Percentiles rank a stretch among this genome's conserved stretches.
phyloP scores from a whole-genome alignment of 345 rosid genomes.

The Diplotaxis tenuifolia region DNA sequence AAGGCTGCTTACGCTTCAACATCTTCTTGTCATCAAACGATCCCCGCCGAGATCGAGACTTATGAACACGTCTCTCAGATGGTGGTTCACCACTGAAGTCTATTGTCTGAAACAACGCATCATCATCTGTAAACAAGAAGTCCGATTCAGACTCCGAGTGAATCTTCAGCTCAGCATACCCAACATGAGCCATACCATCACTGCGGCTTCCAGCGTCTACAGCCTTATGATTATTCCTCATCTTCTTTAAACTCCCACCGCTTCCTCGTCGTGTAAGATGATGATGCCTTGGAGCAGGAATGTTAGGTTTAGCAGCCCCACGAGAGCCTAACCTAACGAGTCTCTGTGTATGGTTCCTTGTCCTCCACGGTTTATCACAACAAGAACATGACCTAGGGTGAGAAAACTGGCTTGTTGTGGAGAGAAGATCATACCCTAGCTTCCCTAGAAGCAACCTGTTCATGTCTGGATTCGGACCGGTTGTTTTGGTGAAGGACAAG shows the following conservation, averaged over 20 bases:
- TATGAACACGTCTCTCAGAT: constrained; percentile 28
- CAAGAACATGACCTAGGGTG: constrained; percentile 52
- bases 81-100: constrained; percentile 35
- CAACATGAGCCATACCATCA: constrained; percentile 50
- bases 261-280: constrained; percentile 34
- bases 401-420: constrained; percentile 37
- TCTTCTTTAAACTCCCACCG: constrained; percentile 41
- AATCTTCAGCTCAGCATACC: constrained; percentile 53
- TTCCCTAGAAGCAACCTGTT: constrained; percentile 48
- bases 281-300: constrained; percentile 33
- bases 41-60: constrained; percentile 21
- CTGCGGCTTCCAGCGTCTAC: constrained; percentile 30
- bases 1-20: constrained; percentile 12
- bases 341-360: constrained; percentile 43
- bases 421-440: constrained; percentile 43
- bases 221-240: constrained; percentile 30
- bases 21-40: constrained; percentile 19
- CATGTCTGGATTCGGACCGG: constrained; percentile 50
- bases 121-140: constrained; percentile 52
- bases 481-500: constrained; percentile 50
- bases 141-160: constrained; percentile 57
- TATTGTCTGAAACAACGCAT: constrained; percentile 23
- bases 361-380: constrained; percentile 54
- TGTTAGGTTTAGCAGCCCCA: constrained; percentile 35
- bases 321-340: constrained; percentile 36